Conservation (phyloP, 495 filamentous ascomycete genomes). For the Pyrenula massariospora region DNA sequence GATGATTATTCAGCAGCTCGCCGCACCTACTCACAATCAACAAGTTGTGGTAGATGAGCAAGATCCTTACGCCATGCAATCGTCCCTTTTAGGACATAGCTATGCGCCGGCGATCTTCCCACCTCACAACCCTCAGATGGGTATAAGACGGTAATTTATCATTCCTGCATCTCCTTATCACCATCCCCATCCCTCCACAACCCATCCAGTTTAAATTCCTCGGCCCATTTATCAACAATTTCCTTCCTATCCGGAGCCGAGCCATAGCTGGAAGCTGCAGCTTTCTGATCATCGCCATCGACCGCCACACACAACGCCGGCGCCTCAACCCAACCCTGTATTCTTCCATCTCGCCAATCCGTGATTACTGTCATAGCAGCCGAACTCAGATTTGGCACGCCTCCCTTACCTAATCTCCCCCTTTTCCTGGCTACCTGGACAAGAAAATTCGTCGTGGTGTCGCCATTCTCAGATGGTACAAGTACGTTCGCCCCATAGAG, state of each 20-base stretch:
- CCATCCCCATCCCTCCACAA: constrained; percentile 62
- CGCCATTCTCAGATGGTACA: constrained; percentile 48
- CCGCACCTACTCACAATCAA: no score
- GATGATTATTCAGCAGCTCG: no score
- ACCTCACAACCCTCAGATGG: no score
- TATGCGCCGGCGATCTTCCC: no score
- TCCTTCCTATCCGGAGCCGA: constrained; percentile 56
- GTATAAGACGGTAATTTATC: no score
- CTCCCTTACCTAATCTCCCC: constrained; percentile 78
- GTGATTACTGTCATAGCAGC: constrained; percentile 88
- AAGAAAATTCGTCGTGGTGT: constrained; percentile 82
- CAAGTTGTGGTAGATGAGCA: no score
- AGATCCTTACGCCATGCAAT: no score
- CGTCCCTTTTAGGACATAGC: no score
- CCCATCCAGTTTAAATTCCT: constrained; percentile 92
- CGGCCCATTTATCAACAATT: constrained; percentile 87
- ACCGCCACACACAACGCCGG: constrained; percentile 48
- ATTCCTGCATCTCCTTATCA: constrained; percentile 12
- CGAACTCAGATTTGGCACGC: constrained; percentile 75
- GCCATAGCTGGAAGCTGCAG: constrained; percentile 15
- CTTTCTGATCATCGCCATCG: constrained; percentile 14
- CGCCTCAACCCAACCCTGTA: constrained; percentile 82
- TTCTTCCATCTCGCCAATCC: constrained; percentile 91
- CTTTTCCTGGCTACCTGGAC: constrained; percentile 89
- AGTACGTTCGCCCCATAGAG: constrained; percentile 75